phyloP scores from a whole-genome alignment of 2,329 filamentous ascomycete species.

The Microdochium trichocladiopsis region DNA sequence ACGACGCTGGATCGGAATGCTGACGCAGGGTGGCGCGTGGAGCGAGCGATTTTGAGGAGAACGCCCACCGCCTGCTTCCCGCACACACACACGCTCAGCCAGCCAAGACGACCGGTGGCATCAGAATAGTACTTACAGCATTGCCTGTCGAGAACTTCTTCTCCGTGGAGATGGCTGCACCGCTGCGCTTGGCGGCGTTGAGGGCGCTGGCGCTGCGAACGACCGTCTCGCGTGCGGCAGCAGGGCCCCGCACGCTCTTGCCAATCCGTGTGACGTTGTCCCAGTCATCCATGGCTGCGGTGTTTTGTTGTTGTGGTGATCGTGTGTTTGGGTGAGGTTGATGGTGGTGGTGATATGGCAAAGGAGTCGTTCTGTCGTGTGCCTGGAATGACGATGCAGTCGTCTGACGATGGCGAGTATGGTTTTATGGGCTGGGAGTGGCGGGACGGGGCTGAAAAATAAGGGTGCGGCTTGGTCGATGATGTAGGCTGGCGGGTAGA shows the following conservation, averaged over 20 bases:
- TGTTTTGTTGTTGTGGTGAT: slow-evolving; percentile 5
- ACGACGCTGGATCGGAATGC: too few species aligned
- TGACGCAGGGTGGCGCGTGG: background rate
- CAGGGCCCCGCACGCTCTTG: slow-evolving; percentile 64
- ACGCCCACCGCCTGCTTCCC: too few species aligned
- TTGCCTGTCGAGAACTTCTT: slow-evolving; percentile 85
- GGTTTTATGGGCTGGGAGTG: slow-evolving; percentile 6
- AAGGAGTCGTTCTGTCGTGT: background rate
- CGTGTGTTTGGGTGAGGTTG: background rate
- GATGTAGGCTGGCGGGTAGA: slow-evolving; percentile 12
- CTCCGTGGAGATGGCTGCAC: slow-evolving; percentile 73
- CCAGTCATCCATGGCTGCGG: slow-evolving; percentile 64
- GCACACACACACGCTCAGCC: too few species aligned
- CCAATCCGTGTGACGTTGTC: slow-evolving; percentile 89
- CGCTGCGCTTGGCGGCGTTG: slow-evolving; percentile 82
- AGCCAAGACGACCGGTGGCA: background rate
- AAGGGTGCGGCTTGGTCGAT: background rate
- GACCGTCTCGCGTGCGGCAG: slow-evolving; percentile 71
- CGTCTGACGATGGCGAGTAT: background rate
- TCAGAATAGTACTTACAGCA: slow-evolving; percentile 49
- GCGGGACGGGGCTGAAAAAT: slow-evolving; percentile 3
- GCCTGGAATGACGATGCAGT: background rate
- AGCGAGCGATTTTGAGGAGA: too few species aligned
- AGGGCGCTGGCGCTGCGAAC: slow-evolving; percentile 75
- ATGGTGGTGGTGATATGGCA: background rate